phyloP scores from a whole-genome alignment of 164 flowering plant species.

The Stephania yunnanensis region DNA sequence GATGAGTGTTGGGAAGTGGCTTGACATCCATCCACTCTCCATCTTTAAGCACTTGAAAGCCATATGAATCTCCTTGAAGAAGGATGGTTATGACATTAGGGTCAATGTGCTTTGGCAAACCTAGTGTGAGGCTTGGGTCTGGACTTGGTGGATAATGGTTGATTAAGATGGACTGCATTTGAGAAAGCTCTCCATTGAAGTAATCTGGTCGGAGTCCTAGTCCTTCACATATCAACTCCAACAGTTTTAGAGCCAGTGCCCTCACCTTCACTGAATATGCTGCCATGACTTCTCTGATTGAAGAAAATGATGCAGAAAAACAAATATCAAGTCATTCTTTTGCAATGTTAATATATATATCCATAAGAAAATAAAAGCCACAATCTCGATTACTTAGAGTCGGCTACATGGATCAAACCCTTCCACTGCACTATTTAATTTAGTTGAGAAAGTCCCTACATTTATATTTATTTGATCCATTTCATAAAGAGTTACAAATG shows the following conservation, averaged over 20 bases:
- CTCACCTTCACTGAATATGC: conserved; percentile 23
- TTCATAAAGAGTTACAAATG: no score
- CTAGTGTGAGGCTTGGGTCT: conserved; percentile 39
- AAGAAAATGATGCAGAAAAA: not conserved
- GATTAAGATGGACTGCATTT: conserved; percentile 16
- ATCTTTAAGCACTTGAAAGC: conserved; percentile 35
- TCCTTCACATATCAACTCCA: conserved; percentile 37
- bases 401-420: no score
- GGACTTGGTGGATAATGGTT: conserved; percentile 44
- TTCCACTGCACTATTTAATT: no score
- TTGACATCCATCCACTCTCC: conserved; percentile 28
- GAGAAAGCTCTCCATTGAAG: conserved; percentile 18
- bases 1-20: conserved; percentile 24
- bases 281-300: conserved; percentile 27
- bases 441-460: no score
- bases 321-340: not conserved
- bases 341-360: no score
- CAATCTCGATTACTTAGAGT: no score
- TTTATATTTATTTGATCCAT: no score
- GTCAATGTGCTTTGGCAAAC: conserved; percentile 34
- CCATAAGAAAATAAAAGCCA: no score
- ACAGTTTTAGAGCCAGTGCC: conserved; percentile 23
- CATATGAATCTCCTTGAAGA: conserved; percentile 28
- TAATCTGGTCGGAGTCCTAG: conserved; percentile 31
- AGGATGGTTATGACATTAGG: conserved; percentile 35